Percentiles rank a stretch among this genome's conserved stretches.
phyloP scores from a whole-genome alignment of 805 yeast genomes.

The Peterozyma toletana region DNA sequence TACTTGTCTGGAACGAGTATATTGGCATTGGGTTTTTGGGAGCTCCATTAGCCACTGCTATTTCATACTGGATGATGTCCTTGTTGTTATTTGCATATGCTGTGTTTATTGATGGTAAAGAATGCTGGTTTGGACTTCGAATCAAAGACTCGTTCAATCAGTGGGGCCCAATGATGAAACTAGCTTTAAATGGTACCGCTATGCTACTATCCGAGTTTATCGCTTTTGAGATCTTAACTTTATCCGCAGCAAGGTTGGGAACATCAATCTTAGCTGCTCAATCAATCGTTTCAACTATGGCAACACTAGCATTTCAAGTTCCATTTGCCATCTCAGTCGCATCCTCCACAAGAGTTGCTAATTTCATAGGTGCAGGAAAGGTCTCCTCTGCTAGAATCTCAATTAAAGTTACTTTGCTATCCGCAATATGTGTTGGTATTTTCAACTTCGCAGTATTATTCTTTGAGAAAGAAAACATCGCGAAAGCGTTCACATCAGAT shows the following conservation, averaged over 20 bases:
- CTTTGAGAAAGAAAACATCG: background rate
- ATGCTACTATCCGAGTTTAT: constrained; percentile 78
- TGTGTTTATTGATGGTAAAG: constrained; percentile 33
- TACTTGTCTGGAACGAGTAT: constrained; percentile 33
- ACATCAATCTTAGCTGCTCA: constrained; percentile 62
- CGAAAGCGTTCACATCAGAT: background rate
- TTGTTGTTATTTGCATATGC: constrained; percentile 32
- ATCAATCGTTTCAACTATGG: constrained; percentile 62
- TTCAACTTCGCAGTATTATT: constrained; percentile 11
- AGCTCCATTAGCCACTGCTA: constrained; percentile 52
- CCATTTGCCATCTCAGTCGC: constrained; percentile 75
- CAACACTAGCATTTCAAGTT: constrained; percentile 60
- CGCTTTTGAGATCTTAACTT: constrained; percentile 69
- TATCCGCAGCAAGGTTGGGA: constrained; percentile 63
- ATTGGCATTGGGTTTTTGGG: constrained; percentile 50
- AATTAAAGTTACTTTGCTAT: constrained; percentile 18
- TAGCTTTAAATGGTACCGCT: constrained; percentile 67
- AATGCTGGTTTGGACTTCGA: constrained; percentile 28
- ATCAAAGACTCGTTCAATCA: constrained; percentile 32
- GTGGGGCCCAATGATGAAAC: constrained; percentile 56
- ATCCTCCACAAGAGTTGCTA: constrained; percentile 69
- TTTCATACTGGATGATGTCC: constrained; percentile 52
- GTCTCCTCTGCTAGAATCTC: constrained; percentile 20
- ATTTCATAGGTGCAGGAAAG: constrained; percentile 57
- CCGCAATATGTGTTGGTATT: constrained; percentile 16